Conservation (phyloP, 805 yeast genomes). For the Saturnispora besseyi region DNA sequence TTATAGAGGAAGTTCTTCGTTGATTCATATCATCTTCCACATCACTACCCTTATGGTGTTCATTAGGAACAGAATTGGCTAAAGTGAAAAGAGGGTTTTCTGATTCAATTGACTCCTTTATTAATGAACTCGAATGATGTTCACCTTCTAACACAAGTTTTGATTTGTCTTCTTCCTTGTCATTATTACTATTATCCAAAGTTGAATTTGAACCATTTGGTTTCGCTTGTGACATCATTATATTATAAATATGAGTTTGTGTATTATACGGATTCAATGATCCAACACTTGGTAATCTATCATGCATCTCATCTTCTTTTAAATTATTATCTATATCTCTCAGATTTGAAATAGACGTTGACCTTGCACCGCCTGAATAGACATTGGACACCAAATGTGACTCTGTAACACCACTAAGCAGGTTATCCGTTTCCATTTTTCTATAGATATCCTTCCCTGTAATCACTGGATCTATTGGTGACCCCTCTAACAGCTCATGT, state of each 20-base stretch:
- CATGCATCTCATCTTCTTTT: not conserved
- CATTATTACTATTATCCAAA: too few relatives aligned
- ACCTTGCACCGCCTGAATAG: slow-evolving; percentile 5
- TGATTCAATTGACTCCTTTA: slow-evolving; percentile 1
- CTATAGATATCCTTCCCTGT: not conserved
- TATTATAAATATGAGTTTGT: not conserved
- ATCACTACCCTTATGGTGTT: not conserved
- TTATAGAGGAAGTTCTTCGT: not conserved
- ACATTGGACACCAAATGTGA: not conserved
- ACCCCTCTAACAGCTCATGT: not conserved
- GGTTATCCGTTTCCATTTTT: slow-evolving; percentile 1
- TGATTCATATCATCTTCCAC: not conserved
- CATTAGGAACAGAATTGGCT: slow-evolving; percentile 22
- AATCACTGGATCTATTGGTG: not conserved
- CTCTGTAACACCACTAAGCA: not conserved
- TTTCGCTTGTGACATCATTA: not conserved
- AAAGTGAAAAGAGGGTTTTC: slow-evolving; percentile 25
- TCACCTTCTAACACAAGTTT: not conserved
- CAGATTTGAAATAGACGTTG: slow-evolving; percentile 3
- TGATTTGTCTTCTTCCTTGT: not conserved
- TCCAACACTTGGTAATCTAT: slow-evolving; percentile 3
- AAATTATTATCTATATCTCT: slow-evolving; percentile 1
- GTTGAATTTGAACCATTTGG: not conserved
- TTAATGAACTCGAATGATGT: too few relatives aligned
- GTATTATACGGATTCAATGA: slow-evolving; percentile 2